Percentiles rank a stretch among this genome's conserved stretches.
Evolutionary conservation across 352 stramenopile genomes (phyloP).

Genomic region (Phytophthora pisi): DNA sequence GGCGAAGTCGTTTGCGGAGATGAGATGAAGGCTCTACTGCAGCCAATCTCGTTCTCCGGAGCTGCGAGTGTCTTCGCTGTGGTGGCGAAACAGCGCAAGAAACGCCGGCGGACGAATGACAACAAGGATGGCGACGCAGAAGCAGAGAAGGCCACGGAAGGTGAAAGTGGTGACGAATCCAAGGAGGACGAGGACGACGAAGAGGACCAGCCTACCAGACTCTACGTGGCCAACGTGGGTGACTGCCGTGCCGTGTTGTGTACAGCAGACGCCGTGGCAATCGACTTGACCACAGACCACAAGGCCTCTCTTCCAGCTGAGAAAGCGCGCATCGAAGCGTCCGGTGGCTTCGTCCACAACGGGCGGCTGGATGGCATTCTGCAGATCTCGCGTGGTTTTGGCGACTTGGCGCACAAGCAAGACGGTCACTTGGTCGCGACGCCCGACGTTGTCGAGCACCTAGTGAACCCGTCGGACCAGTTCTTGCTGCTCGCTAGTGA

Average conservation of each 20-base stretch:
- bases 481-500: constrained; percentile 93
- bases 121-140: constrained; percentile 9
- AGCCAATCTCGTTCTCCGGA: constrained; percentile 89
- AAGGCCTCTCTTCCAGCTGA: constrained; percentile 83
- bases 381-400: constrained; percentile 88
- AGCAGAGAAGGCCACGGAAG: constrained; percentile 18
- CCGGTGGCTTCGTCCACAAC: constrained; percentile 90
- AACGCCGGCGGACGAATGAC: constrained; percentile 23
- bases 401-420: constrained; percentile 89
- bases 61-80: constrained; percentile 70
- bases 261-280: constrained; percentile 65
- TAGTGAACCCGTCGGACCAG: constrained; percentile 72
- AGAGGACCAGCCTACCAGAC: constrained; percentile 45
- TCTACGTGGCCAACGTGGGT: constrained; percentile 90
- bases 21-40: constrained; percentile 55
- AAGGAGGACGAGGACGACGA: constrained; percentile 13
- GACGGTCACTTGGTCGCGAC: constrained; percentile 86
- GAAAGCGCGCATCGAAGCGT: constrained; percentile 78
- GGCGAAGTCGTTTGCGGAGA: constrained; percentile 41
- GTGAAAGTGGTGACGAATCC: neutral
- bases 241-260: constrained; percentile 91
- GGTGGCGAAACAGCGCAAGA: constrained; percentile 55
- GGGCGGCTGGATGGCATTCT: constrained; percentile 88
- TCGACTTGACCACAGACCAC: constrained; percentile 89
- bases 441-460: constrained; percentile 80